These are phyloP conservation scores for Tetrahymena elliotti DNA, from an alignment of 73 alveolate species.

Conservation along the genomic window DNA sequence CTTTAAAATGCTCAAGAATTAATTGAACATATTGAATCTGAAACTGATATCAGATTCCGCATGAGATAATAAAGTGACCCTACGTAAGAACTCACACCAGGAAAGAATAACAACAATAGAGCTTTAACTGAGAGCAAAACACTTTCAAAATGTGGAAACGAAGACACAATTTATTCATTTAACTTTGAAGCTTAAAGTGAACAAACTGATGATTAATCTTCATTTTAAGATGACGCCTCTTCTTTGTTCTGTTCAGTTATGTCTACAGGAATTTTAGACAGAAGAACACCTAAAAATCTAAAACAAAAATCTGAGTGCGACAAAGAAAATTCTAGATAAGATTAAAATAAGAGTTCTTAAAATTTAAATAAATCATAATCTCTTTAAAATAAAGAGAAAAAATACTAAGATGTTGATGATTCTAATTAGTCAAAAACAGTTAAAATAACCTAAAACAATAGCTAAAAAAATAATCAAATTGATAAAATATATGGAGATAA, in stretches of 20 bases:
- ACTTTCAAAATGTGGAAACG: neutral
- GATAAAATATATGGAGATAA: neutral
- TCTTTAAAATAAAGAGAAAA: neutral
- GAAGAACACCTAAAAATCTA: neutral
- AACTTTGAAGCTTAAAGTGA: neutral
- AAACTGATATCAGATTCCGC: neutral
- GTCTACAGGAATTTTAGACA: neutral
- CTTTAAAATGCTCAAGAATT: neutral
- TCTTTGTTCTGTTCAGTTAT: neutral
- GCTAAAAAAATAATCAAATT: neutral
- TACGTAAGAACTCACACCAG: neutral
- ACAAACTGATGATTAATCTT: neutral
- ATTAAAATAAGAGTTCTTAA: neutral
- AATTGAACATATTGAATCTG: neutral
- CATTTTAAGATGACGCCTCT: neutral
- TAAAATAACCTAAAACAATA: too few relatives aligned
- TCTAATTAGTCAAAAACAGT: neutral
- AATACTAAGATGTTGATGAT: neutral
- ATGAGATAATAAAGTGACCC: neutral
- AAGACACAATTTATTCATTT: neutral
- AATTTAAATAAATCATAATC: neutral
- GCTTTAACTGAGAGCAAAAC: neutral
- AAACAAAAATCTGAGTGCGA: neutral
- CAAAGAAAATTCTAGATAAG: neutral
- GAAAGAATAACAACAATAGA: neutral